Evolutionary conservation across 331 rosid species (phyloP).

Genomic region (Quercus lobata): DNA sequence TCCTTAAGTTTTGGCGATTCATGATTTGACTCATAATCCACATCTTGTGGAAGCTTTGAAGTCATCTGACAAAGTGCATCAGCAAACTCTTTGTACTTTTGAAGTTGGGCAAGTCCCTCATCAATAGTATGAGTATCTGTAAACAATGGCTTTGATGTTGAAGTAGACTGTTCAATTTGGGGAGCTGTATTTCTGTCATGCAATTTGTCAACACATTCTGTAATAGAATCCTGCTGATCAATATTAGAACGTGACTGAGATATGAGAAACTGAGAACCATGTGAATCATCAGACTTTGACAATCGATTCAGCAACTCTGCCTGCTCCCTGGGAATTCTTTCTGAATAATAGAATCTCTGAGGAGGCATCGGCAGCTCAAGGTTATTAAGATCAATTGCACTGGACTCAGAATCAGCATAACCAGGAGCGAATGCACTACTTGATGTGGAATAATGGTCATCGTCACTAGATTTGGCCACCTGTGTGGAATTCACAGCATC

Average conservation of each 20-base stretch:
- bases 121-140: slow-evolving; percentile 38
- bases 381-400: slow-evolving; percentile 50
- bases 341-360: slow-evolving; percentile 77
- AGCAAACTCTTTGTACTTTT: slow-evolving; percentile 46
- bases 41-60: slow-evolving; percentile 43
- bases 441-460: slow-evolving; percentile 39
- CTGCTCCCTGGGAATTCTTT: slow-evolving; percentile 87
- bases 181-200: slow-evolving; percentile 33
- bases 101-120: slow-evolving; percentile 49
- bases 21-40: slow-evolving; percentile 37
- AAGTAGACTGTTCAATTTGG: slow-evolving; percentile 30
- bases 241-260: slow-evolving; percentile 55
- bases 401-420: slow-evolving; percentile 50
- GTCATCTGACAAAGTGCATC: slow-evolving; percentile 44
- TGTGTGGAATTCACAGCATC: slow-evolving; percentile 36
- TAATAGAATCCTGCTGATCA: slow-evolving; percentile 30
- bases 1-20: slow-evolving; percentile 30
- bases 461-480: slow-evolving; percentile 47
- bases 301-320: slow-evolving; percentile 66
- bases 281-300: slow-evolving; percentile 79
- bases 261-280: slow-evolving; percentile 42
- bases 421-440: slow-evolving; percentile 41
- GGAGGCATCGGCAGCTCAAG: slow-evolving; percentile 63
- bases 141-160: slow-evolving; percentile 26
- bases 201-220: slow-evolving; percentile 42